Conservation (phyloP, 2,329 filamentous ascomycete species). For the Fusarium sp. region DNA sequence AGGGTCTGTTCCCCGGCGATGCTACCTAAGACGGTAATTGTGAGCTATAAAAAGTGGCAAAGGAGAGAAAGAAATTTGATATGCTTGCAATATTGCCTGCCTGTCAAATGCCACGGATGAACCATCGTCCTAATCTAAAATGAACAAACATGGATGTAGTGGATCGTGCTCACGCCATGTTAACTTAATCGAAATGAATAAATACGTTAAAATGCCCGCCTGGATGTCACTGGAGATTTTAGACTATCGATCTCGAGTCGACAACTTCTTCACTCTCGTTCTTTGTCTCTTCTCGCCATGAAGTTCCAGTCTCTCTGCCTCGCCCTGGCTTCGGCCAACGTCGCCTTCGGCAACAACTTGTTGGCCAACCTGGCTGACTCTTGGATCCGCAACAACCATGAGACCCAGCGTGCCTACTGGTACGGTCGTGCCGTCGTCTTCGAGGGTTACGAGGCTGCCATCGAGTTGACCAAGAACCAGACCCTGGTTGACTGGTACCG, state of each 20-base stretch:
- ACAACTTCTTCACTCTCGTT: slow-evolving; percentile 15
- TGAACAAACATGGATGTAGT: slow-evolving; percentile 6
- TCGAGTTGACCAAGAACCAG: slow-evolving; percentile 57
- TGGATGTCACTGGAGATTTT: background rate
- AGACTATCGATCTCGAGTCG: slow-evolving; percentile 11
- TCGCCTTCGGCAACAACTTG: slow-evolving; percentile 28
- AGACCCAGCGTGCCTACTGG: slow-evolving; percentile 40
- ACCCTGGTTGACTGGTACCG: slow-evolving; percentile 59
- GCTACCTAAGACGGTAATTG: slow-evolving; percentile 3
- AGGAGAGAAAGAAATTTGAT: background rate
- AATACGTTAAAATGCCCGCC: background rate
- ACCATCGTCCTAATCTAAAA: background rate
- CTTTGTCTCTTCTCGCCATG: slow-evolving; percentile 14
- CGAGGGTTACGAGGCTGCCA: slow-evolving; percentile 43
- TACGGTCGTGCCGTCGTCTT: slow-evolving; percentile 39
- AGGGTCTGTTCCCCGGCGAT: background rate
- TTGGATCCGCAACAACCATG: slow-evolving; percentile 40
- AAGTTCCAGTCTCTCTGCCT: slow-evolving; percentile 38
- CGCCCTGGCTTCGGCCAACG: slow-evolving; percentile 33
- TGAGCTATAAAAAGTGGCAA: slow-evolving; percentile 6
- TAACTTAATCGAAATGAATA: slow-evolving; percentile 6
- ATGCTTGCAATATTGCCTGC: background rate
- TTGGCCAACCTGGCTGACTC: slow-evolving; percentile 35
- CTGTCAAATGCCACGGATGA: background rate
- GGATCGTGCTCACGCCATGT: slow-evolving; percentile 13